These are phyloP conservation scores for Hypoxylon subgilvum DNA, from an alignment of 495 filamentous ascomycete genomes.

Conservation along the genomic window DNA sequence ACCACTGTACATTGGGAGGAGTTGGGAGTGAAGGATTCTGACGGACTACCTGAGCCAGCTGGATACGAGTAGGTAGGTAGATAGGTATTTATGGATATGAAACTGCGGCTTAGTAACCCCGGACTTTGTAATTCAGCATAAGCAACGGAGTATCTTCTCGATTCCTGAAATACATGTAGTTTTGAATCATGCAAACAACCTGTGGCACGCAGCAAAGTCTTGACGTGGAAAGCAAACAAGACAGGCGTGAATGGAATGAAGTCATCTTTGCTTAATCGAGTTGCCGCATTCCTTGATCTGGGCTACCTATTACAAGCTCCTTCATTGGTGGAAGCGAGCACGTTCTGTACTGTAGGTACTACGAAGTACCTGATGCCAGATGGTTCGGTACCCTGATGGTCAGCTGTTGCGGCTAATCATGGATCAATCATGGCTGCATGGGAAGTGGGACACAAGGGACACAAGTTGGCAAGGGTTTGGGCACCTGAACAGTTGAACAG, in stretches of 20 bases:
- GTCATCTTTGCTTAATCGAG: slow-evolving; percentile 5
- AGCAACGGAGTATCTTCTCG: background rate
- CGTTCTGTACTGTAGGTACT: no score
- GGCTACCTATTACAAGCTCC: background rate
- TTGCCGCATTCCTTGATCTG: slow-evolving; percentile 4
- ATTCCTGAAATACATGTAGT: no score
- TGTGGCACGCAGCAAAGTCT: background rate
- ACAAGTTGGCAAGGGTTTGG: slow-evolving; percentile 2
- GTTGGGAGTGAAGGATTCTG: no score
- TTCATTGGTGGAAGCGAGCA: slow-evolving; percentile 12
- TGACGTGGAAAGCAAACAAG: slow-evolving; percentile 4
- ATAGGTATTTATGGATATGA: no score
- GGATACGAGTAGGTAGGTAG: no score
- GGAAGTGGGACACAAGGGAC: slow-evolving; percentile 1
- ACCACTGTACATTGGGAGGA: no score
- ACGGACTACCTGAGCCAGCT: no score
- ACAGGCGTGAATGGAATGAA: slow-evolving; percentile 19
- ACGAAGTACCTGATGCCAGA: no score
- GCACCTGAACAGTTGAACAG: slow-evolving; percentile 28
- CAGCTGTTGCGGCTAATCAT: slow-evolving; percentile 31
- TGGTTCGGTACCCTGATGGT: no score
- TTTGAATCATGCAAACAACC: background rate
- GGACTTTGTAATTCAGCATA: background rate
- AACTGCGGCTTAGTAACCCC: slow-evolving; percentile 1
- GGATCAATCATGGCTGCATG: slow-evolving; percentile 14